These are phyloP conservation scores for Rhizophagus prolifer DNA, from an alignment of 192 early-diverging fungal genomes.

Conservation along the genomic window DNA sequence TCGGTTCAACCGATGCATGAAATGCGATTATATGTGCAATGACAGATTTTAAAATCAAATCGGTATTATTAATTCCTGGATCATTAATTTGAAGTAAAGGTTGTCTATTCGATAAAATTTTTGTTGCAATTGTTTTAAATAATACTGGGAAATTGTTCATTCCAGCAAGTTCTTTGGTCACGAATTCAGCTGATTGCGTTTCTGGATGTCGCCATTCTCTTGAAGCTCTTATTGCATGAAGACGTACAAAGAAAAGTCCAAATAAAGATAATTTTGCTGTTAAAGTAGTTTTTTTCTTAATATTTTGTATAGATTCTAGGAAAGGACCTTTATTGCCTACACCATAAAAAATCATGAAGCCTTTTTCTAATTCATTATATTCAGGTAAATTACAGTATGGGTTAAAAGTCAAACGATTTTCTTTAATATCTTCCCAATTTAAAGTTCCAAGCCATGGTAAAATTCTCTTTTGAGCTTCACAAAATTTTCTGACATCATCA, in stretches of 20 bases:
- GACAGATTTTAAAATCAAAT: conserved; percentile 25
- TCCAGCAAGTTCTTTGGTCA: not conserved
- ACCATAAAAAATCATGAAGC: not conserved
- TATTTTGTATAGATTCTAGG: not conserved
- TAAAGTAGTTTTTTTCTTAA: not conserved
- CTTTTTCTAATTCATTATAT: conserved; percentile 5
- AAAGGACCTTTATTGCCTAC: not conserved
- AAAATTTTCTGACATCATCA: conserved; percentile 20
- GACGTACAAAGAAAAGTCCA: conserved; percentile 4
- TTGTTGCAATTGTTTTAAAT: conserved; percentile 3
- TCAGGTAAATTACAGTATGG: conserved; percentile 6
- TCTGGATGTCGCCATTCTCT: conserved; percentile 10
- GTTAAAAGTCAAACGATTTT: conserved; percentile 23
- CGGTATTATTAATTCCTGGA: not conserved
- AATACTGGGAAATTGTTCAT: not conserved
- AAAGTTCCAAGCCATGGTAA: conserved; percentile 23
- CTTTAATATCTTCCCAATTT: conserved; percentile 6
- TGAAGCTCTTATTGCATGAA: conserved; percentile 20
- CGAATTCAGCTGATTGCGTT: not conserved
- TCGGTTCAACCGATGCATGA: conserved; percentile 6
- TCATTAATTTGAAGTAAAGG: conserved; percentile 8
- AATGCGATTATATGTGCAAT: conserved; percentile 20
- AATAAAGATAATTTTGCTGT: conserved; percentile 2
- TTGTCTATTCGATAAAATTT: not conserved
- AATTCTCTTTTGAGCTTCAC: not conserved